Base-by-base conservation (phyloP, 1,139 yeast genomes). In the Pneumocystis murina region DNA sequence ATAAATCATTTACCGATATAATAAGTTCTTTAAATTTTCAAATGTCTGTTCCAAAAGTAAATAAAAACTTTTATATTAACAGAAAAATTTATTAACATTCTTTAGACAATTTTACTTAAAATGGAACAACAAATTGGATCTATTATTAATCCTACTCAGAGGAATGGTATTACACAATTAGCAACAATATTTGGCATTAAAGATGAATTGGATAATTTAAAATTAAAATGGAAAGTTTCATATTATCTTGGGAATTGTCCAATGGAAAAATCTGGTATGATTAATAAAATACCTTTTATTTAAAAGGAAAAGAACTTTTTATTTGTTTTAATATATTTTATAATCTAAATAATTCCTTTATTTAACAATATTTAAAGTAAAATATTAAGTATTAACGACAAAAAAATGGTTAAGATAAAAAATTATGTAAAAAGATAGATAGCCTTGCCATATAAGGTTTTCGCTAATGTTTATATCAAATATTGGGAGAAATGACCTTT, bases 201-300 rank as follows among this genome's bases (percentile, higher is more conserved):
- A 30, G 30, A 24, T 40, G 30, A 10, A 3, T 20, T 28, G 3
- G 28, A 40, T 38, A n/a, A 58, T 38, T 40, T 58, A 20, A 58
- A 58, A 58, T 58, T 58, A 30, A 38, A 40, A 40, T 58, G 60
- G 60, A 58, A 58, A 58, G 43, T 30, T 40, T 38, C n/a, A 38
- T 58, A 58, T 58, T 24, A 48, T 48, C 55, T 48, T 24, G 55
- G 55, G 17, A 24, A 48, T 24, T 24, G 2, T 48, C 55, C 33
- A 24, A 48, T 48, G 33, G 55, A 48, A 48, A 48, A 30, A 48
- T 48, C 33, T 2, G 55, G 55, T 24, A 24, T 12, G 12, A 48
- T 48, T 24, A 14, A 48, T 48, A 8, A 48, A 24, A 48, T 48
- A 48, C 30, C 55, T 48, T 48, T 30, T 48, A 24, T 48, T 24